Conservation (phyloP, 2,329 filamentous ascomycete genomes). For the Blastomyces percursus region DNA sequence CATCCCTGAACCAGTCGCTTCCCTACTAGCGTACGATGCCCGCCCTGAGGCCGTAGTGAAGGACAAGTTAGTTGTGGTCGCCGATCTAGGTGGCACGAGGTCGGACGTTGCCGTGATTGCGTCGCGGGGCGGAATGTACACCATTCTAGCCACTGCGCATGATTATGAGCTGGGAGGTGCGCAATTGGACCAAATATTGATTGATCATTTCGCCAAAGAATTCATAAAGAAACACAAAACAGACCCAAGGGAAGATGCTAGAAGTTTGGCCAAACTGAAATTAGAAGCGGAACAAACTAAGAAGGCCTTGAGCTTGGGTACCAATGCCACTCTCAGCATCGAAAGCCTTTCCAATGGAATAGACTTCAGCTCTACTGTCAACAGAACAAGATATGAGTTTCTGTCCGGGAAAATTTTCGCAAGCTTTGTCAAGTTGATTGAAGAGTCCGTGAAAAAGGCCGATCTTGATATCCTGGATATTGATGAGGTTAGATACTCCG, state of each 20-base stretch:
- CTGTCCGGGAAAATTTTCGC: constrained; percentile 76
- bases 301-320: constrained; percentile 80
- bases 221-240: constrained; percentile 94
- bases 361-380: constrained; percentile 86
- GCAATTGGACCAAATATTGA: constrained; percentile 77
- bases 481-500: constrained; percentile 51
- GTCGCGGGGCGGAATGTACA: constrained; percentile 92
- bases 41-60: constrained; percentile 59
- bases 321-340: constrained; percentile 81
- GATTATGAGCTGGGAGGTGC: constrained; percentile 88
- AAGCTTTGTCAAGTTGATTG: constrained; percentile 75
- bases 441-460: constrained; percentile 81
- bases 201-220: constrained; percentile 97
- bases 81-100: constrained; percentile 83
- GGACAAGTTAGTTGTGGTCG: constrained; percentile 86
- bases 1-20: constrained; percentile 81
- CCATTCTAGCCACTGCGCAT: constrained; percentile 81
- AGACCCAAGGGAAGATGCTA: constrained; percentile 72
- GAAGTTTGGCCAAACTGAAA: constrained; percentile 81
- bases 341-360: constrained; percentile 81
- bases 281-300: constrained; percentile 84
- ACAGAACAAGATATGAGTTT: constrained; percentile 86
- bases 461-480: constrained; percentile 84
- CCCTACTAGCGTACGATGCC: constrained; percentile 83
- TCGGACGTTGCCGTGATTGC: constrained; percentile 86